Conservation (phyloP, 352 stramenopile genomes). For the Phytopythium sindhum region DNA sequence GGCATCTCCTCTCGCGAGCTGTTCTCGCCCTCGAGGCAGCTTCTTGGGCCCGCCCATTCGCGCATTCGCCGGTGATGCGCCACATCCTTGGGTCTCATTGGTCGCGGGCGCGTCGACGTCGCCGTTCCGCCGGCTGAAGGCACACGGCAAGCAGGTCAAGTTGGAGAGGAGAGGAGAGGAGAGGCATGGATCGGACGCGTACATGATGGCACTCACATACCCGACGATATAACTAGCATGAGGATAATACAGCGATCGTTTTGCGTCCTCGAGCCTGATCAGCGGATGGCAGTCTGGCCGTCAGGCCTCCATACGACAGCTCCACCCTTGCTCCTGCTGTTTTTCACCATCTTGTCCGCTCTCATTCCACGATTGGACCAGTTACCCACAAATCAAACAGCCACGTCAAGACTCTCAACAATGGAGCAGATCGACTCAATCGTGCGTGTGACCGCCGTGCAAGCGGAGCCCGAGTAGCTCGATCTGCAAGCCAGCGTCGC, state of each 20-base stretch:
- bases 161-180: background rate
- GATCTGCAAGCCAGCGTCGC: constrained; percentile 13
- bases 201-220: no score
- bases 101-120: background rate
- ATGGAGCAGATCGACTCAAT: background rate
- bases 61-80: background rate
- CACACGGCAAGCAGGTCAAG: background rate
- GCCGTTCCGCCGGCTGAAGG: background rate
- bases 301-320: no score
- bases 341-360: background rate
- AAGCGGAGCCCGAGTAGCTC: constrained; percentile 20
- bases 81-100: background rate
- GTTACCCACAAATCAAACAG: background rate
- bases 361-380: background rate
- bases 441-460: constrained; percentile 11
- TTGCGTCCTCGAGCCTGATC: background rate
- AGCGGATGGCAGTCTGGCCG: background rate
- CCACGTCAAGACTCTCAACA: background rate
- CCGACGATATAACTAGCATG: no score
- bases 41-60: background rate
- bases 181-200: background rate
- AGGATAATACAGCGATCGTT: no score
- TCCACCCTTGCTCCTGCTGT: no score
- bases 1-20: background rate
- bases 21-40: background rate